phyloP scores from a whole-genome alignment of 2,329 filamentous ascomycete species.

The Arthrobotrys sinensis region DNA sequence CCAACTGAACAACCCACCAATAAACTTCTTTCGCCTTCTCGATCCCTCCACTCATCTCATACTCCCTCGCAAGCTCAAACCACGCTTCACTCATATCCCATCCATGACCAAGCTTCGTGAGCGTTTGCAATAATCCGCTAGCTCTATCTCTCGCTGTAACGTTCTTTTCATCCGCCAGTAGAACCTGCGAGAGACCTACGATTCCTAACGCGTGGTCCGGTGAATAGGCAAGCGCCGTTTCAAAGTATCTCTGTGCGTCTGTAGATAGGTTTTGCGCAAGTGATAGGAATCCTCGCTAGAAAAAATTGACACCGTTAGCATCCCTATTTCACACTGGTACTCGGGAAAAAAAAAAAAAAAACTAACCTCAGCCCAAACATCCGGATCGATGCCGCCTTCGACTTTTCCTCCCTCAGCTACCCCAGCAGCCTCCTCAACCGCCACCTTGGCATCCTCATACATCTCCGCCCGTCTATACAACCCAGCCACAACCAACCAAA shows the following conservation, averaged over 20 bases:
- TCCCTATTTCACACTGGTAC: constrained; percentile 8
- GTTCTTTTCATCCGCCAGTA: constrained; percentile 71
- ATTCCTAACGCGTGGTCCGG: constrained; percentile 85
- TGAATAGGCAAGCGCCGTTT: constrained; percentile 83
- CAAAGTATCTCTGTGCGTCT: constrained; percentile 82
- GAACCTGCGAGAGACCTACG: constrained; percentile 84
- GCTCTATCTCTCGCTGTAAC: constrained; percentile 92
- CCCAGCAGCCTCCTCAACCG: constrained; percentile 84
- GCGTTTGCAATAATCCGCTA: constrained; percentile 82
- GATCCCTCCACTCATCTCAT: constrained; percentile 86
- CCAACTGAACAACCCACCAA: constrained; percentile 98
- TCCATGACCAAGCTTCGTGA: constrained; percentile 87
- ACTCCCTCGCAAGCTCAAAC: constrained; percentile 87
- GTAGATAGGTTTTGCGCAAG: constrained; percentile 76
- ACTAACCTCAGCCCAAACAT: constrained; percentile 84
- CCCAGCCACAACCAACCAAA: constrained; percentile 91
- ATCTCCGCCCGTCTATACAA: constrained; percentile 88
- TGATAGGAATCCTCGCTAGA: constrained; percentile 78
- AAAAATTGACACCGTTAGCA: constrained; percentile 61
- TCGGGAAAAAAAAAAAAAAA: constrained; percentile 7
- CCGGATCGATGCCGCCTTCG: constrained; percentile 67
- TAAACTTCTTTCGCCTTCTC: constrained; percentile 92
- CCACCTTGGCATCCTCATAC: constrained; percentile 83
- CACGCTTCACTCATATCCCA: constrained; percentile 97
- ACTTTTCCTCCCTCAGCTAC: constrained; percentile 79